Conservation (phyloP, 1,284 basidiomycete species). For the Sporisorium graminicola region DNA sequence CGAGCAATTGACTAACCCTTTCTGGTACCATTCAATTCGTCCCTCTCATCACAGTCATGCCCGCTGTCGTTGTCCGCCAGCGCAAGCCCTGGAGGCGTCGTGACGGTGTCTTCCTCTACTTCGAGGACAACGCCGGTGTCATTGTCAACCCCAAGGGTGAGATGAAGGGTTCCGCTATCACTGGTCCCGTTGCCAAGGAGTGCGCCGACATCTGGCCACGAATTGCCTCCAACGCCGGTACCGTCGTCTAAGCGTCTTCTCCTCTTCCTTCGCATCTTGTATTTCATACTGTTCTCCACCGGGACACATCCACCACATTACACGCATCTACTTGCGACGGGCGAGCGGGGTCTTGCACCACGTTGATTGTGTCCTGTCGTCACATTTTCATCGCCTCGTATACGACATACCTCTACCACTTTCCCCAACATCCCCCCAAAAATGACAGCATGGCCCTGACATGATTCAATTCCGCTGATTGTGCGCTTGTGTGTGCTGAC, state of each 20-base stretch:
- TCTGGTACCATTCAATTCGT: constrained; percentile 21
- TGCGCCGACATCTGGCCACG: constrained; percentile 99
- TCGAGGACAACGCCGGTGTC: constrained; percentile 78
- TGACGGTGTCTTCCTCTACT: constrained; percentile 99
- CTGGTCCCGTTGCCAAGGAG: constrained; percentile 97
- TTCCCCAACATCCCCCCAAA: constrained; percentile 25
- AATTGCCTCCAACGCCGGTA: constrained; percentile 96
- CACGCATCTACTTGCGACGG: constrained; percentile 33
- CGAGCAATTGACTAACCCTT: constrained; percentile 12
- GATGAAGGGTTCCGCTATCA: constrained; percentile 97
- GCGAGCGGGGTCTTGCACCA: constrained; percentile 12
- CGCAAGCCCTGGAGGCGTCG: constrained; percentile 97
- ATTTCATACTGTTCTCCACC: constrained; percentile 37
- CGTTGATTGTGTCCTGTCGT: constrained; percentile 42
- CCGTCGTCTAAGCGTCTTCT: constrained; percentile 79
- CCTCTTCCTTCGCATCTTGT: constrained; percentile 22
- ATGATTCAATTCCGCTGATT: constrained; percentile 12
- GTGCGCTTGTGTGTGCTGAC: not conserved
- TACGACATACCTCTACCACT: constrained; percentile 36
- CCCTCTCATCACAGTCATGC: constrained; percentile 80
- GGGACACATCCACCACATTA: constrained; percentile 14
- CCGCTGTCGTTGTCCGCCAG: constrained; percentile 95
- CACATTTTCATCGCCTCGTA: constrained; percentile 36
- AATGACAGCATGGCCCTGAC: constrained; percentile 52
- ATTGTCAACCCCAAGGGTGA: constrained; percentile 93